phyloP scores from a whole-genome alignment of 164 flowering plant genomes.

The Santalum album region DNA sequence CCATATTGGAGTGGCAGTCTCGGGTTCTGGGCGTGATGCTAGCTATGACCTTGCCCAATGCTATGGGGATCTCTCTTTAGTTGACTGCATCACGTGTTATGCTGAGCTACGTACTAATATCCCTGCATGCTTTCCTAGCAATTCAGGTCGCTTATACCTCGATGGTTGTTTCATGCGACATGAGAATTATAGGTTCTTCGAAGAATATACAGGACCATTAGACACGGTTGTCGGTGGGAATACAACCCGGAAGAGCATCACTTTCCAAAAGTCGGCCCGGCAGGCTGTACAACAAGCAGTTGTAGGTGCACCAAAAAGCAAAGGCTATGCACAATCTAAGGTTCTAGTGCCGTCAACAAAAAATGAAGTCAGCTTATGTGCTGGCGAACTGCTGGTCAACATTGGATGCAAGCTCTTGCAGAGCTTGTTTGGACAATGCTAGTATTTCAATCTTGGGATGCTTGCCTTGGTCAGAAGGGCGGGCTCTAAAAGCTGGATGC shows the following conservation, averaged over 20 bases:
- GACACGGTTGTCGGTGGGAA: slow-evolving; percentile 59
- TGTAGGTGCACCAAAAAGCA: slow-evolving; percentile 29
- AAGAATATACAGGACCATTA: slow-evolving; percentile 45
- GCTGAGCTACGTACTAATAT: slow-evolving; percentile 64
- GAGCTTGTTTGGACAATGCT: slow-evolving; percentile 61
- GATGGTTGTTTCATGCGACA: slow-evolving; percentile 79
- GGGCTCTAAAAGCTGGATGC: slow-evolving; percentile 78
- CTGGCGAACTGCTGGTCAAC: slow-evolving; percentile 78
- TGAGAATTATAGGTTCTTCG: slow-evolving; percentile 56
- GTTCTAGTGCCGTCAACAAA: slow-evolving; percentile 24
- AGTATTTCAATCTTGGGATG: slow-evolving; percentile 44
- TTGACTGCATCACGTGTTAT: slow-evolving; percentile 60
- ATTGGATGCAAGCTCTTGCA: slow-evolving; percentile 46
- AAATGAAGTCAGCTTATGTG: slow-evolving; percentile 42
- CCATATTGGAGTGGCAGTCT: slow-evolving; percentile 43
- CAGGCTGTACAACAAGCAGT: slow-evolving; percentile 42
- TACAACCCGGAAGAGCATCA: slow-evolving; percentile 20
- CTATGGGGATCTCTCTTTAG: slow-evolving; percentile 73
- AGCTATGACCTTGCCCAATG: slow-evolving; percentile 76
- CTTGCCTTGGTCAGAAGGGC: slow-evolving; percentile 79
- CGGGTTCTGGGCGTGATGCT: slow-evolving; percentile 48
- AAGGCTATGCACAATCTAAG: slow-evolving; percentile 38
- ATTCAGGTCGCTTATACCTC: slow-evolving; percentile 49
- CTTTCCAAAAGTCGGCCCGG: slow-evolving; percentile 35
- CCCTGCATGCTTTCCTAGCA: slow-evolving; percentile 60